Evolutionary conservation across 2,329 filamentous ascomycete genomes (phyloP).

Genomic region (Penicillium sp.): DNA sequence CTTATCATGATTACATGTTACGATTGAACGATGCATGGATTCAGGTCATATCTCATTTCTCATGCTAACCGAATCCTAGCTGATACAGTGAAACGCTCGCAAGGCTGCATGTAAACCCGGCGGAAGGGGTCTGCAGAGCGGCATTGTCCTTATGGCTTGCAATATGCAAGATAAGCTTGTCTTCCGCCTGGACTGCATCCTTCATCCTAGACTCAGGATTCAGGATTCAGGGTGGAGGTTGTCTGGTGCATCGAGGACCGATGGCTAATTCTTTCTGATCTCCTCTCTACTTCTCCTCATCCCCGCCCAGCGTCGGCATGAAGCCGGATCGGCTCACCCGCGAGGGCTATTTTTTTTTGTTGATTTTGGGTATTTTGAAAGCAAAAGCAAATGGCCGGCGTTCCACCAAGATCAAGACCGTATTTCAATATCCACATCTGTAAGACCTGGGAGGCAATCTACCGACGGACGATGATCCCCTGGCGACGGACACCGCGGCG

Average conservation of each 20-base stretch:
- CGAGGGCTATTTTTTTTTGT: constrained; percentile 13
- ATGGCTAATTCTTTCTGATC: constrained; percentile 7
- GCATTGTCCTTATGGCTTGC: not conserved
- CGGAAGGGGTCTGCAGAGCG: not conserved
- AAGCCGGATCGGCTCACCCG: not conserved
- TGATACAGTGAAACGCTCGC: not conserved
- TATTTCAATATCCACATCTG: not conserved
- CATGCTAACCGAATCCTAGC: too few species aligned
- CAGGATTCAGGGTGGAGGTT: constrained; percentile 12
- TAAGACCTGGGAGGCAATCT: constrained; percentile 11
- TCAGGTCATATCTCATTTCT: too few species aligned
- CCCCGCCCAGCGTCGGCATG: constrained; percentile 14
- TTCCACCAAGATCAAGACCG: constrained; percentile 3
- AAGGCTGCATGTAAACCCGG: not conserved
- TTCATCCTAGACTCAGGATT: not conserved
- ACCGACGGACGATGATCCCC: constrained; percentile 39
- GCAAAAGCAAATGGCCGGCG: constrained; percentile 12
- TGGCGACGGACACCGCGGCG: constrained; percentile 34
- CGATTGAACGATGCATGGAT: too few species aligned
- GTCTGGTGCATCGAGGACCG: constrained; percentile 18
- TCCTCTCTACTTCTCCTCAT: constrained; percentile 1
- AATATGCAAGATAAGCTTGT: constrained; percentile 19
- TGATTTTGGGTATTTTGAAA: constrained; percentile 3
- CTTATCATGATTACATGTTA: too few species aligned
- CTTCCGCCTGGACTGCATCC: constrained; percentile 9